A percentile compares a stretch with the other conserved stretches of the same genome.
Conservation (phyloP, 2,329 filamentous ascomycete genomes). For the Alternaria metachromatica region DNA sequence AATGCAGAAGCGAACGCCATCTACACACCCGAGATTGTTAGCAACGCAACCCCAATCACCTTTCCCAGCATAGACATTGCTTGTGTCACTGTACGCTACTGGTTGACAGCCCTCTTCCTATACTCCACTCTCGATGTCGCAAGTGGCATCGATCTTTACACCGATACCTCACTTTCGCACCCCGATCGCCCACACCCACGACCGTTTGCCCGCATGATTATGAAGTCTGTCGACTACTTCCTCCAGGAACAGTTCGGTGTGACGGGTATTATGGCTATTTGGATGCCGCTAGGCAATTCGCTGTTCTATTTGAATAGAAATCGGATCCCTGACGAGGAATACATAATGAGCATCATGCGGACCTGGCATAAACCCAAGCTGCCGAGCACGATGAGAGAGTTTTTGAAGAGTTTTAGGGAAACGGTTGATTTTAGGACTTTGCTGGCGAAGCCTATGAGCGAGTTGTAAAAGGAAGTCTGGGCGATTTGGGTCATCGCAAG, state of each 20-base stretch:
- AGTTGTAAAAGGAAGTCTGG: neutral
- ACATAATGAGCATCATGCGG: constrained; percentile 16
- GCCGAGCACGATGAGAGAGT: constrained; percentile 27
- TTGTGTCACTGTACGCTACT: constrained; percentile 32
- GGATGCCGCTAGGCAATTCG: constrained; percentile 31
- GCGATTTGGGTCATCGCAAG: rapidly evolving
- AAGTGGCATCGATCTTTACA: constrained; percentile 8
- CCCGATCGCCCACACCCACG: constrained; percentile 27
- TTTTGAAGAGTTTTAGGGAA: constrained; percentile 28
- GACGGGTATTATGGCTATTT: constrained; percentile 23
- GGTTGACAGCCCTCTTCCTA: constrained; percentile 28
- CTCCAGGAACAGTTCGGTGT: constrained; percentile 29
- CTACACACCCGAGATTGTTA: constrained; percentile 13
- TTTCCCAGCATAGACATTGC: constrained; percentile 27
- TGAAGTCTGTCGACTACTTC: constrained; percentile 30
- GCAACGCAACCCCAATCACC: constrained; percentile 15
- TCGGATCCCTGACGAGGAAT: constrained; percentile 17
- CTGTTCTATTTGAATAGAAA: constrained; percentile 27
- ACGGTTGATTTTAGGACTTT: constrained; percentile 7
- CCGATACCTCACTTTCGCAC: constrained; percentile 13
- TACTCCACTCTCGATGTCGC: constrained; percentile 29
- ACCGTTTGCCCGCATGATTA: constrained; percentile 32
- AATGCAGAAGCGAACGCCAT: constrained; percentile 16
- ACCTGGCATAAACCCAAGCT: constrained; percentile 24
- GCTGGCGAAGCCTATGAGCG: neutral